Evolutionary conservation across 2,329 filamentous ascomycete genomes (phyloP).

Genomic region (Cercospora sp.): DNA sequence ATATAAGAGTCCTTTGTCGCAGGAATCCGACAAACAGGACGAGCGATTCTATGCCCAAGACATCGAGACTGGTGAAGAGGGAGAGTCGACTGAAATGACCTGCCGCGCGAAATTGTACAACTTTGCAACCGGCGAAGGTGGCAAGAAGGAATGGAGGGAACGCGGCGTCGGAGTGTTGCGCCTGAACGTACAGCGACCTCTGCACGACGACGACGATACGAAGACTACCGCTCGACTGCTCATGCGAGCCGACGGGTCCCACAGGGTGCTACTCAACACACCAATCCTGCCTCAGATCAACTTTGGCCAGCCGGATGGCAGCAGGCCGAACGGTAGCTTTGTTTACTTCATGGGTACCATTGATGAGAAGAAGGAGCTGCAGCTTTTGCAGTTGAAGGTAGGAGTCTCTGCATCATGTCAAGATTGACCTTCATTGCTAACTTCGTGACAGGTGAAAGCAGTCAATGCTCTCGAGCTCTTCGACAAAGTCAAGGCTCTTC

Average conservation of each 20-base stretch:
- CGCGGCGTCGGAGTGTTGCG: constrained; percentile 81
- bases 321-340: constrained; percentile 68
- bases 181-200: constrained; percentile 66
- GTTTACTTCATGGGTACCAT: constrained; percentile 63
- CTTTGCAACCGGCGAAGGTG: constrained; percentile 58
- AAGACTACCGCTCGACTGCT: constrained; percentile 67
- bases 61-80: constrained; percentile 84
- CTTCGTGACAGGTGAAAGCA: constrained; percentile 43
- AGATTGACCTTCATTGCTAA: neutral
- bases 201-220: constrained; percentile 53
- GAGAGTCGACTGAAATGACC: constrained; percentile 72
- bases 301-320: constrained; percentile 65
- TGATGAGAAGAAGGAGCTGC: constrained; percentile 52
- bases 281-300: constrained; percentile 75
- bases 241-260: constrained; percentile 87
- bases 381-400: constrained; percentile 60
- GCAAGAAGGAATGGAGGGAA: constrained; percentile 77
- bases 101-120: constrained; percentile 83
- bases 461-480: constrained; percentile 50
- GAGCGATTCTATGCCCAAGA: constrained; percentile 62
- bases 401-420: neutral
- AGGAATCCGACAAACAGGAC: constrained; percentile 60
- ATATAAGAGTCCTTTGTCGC: constrained; percentile 44
- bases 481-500: constrained; percentile 45
- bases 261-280: constrained; percentile 83